Evolutionary conservation across 2,329 filamentous ascomycete genomes (phyloP).

Genomic region (Pseudonectria foliicola): DNA sequence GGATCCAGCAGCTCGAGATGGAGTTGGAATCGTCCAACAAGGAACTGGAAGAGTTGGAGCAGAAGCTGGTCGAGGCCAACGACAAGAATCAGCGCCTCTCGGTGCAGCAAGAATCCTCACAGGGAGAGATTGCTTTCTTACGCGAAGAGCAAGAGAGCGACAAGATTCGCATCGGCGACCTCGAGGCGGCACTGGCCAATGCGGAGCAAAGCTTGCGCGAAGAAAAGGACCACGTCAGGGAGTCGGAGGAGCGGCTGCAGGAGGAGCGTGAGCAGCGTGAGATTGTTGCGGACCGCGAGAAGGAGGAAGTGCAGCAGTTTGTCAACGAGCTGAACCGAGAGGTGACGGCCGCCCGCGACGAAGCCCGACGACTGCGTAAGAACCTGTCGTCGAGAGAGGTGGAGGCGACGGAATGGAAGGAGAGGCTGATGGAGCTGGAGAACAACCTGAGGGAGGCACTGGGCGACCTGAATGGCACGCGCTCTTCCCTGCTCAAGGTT

Average conservation of each 20-base stretch:
- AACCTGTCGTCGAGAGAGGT: constrained; percentile 76
- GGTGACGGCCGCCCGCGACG: constrained; percentile 74
- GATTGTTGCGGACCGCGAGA: constrained; percentile 77
- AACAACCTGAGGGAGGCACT: constrained; percentile 79
- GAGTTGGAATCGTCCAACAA: constrained; percentile 78
- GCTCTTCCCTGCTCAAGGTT: constrained; percentile 77
- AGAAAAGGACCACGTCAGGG: constrained; percentile 68
- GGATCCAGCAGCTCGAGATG: constrained; percentile 75
- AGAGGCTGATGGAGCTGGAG: constrained; percentile 83
- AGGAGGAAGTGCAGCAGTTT: constrained; percentile 89
- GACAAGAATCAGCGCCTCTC: constrained; percentile 81
- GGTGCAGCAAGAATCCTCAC: constrained; percentile 86
- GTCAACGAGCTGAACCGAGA: constrained; percentile 90
- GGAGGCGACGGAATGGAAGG: constrained; percentile 86
- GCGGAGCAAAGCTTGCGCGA: constrained; percentile 75
- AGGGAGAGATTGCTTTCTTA: constrained; percentile 89
- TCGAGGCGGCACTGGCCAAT: constrained; percentile 75
- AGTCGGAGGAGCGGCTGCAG: constrained; percentile 66
- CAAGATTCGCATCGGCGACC: constrained; percentile 94
- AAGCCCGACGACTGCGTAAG: constrained; percentile 74
- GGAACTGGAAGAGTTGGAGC: constrained; percentile 80
- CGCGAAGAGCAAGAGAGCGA: constrained; percentile 95
- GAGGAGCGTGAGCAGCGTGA: constrained; percentile 83
- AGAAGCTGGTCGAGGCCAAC: constrained; percentile 75
- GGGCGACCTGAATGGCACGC: constrained; percentile 79